phyloP scores from a whole-genome alignment of 2,329 filamentous ascomycete genomes.

The Claviceps purpurea region DNA sequence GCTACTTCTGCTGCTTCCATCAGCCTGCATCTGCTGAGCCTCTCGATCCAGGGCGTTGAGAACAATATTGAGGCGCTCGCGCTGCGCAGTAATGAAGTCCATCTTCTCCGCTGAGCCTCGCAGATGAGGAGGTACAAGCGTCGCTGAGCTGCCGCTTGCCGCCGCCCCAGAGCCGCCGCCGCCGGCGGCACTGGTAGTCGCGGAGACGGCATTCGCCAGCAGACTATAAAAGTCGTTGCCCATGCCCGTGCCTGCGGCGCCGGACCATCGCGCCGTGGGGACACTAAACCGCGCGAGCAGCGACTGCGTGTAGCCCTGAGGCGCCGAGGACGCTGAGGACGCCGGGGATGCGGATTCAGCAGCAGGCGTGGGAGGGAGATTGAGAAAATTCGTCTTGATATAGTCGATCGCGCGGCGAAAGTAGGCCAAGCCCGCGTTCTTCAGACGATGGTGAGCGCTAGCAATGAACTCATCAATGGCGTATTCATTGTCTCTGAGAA shows the following conservation, averaged over 20 bases:
- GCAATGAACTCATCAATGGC: slow-evolving; percentile 87
- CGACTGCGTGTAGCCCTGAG: slow-evolving; percentile 59
- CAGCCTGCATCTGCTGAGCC: slow-evolving; percentile 45
- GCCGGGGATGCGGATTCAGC: slow-evolving; percentile 15
- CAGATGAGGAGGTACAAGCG: slow-evolving; percentile 58
- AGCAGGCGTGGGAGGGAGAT: slow-evolving; percentile 44
- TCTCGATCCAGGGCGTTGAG: slow-evolving; percentile 70
- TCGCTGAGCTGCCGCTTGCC: slow-evolving; percentile 30
- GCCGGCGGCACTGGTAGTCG: slow-evolving; percentile 35
- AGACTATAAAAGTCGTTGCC: slow-evolving; percentile 60
- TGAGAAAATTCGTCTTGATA: slow-evolving; percentile 65
- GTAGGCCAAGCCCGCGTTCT: slow-evolving; percentile 63
- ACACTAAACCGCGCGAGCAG: slow-evolving; percentile 80
- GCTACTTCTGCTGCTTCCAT: slow-evolving; percentile 13
- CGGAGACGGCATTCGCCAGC: slow-evolving; percentile 59
- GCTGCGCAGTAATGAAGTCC: slow-evolving; percentile 64
- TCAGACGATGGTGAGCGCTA: slow-evolving; percentile 63
- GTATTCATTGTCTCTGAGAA: slow-evolving; percentile 72
- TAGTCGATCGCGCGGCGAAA: slow-evolving; percentile 57
- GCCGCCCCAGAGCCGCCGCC: slow-evolving; percentile 8
- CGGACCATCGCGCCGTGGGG: slow-evolving; percentile 50
- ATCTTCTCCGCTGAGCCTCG: slow-evolving; percentile 52
- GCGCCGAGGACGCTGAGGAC: slow-evolving; percentile 24
- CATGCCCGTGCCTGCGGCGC: slow-evolving; percentile 28
- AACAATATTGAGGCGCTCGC: slow-evolving; percentile 61